Base-by-base conservation (phyloP, 805 yeast genomes). In the Lachancea dasiensis region DNA sequence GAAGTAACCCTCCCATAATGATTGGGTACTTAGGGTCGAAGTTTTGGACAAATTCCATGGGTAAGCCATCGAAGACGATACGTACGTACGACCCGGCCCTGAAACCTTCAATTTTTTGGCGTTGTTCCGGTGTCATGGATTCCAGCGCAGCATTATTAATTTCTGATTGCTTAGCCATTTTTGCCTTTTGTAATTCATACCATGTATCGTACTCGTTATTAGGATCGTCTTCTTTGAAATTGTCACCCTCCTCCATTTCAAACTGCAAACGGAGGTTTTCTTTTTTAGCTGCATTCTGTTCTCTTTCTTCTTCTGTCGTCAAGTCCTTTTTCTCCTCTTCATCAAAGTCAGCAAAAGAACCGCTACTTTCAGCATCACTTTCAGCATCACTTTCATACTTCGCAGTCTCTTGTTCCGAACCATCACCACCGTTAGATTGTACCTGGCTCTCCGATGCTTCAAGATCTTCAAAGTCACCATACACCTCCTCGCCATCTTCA, bases 111-210 rank as follows among this genome's bases (percentile, higher is more conserved):
- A 94, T 78, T 48, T 77, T 79, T 40, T 77, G 68, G 54, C 97
- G 73, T 15, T 84, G 77, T n/a, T 72, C 83, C 9, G 66, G 69
- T 42, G 86, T 94, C 80, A 92, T 72, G 29, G 73, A 70, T 14
- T 77, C 81, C 40, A 76, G 70, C 58, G 81, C 89, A 7, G 85
- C 75, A 59, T 86, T 84, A 62, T 92, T 94, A 64, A 94, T 87
- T 45, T 90, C 97, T 46, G 85, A 67, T 65, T 92, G 98, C 60
- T 92, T 90, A 40, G 95, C 87, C 79, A 94, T 89, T 55, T 89
- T 90, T 44, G 95, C 94, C 67, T 92, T 92, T 61, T 92, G 97
- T 61, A 83, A 77, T 59, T 90, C 97, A 59, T 90, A 92, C 98
- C 98, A 92, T 0, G 96, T 87, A 52, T 90, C 97, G 40, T 86